Base-by-base conservation (phyloP, 2,329 filamentous ascomycete species). In the Neodidymelliopsis sp. region DNA sequence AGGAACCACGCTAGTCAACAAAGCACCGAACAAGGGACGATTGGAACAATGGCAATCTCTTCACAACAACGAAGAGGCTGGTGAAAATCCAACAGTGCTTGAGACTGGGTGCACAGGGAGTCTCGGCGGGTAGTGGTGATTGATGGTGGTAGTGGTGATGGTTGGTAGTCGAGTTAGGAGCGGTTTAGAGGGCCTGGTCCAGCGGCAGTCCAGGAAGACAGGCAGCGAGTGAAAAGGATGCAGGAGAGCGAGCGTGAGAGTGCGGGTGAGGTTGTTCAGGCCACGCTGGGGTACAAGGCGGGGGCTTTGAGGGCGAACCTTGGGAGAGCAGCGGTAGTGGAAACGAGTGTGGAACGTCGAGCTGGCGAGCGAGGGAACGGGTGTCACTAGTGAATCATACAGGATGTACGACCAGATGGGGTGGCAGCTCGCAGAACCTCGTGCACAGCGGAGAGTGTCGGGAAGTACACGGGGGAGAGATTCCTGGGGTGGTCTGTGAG, bases 271-370 rank as follows among this genome's bases (percentile, higher is more conserved):
- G 30, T 44, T 49, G 48, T 34, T 54, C 38, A 60, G 35, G 36
- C 40, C 35, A 45, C 30, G 47, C 40, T 45, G 58, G 46, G 56
- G 50, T 55, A 45, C 48, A 53, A 45, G 20, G 57, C 53, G 35
- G 52, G 46, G 57, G 56, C 54, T 61, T 56, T 58, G 50, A 49
- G 45, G 53, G 49, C 44, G 47, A 56, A 42, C 19, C 44, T 46
- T 54, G 47, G 54, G 38, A 50, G 42, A 58, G 47, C 49, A 55
- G 58, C 48, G 47, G 57, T 54, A 52, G 58, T 60, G 60, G 62
- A 65, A 70, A 62, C 67, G 66, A 69, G 60, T 59, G 67, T 69
- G 60, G 49, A 63, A 63, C 57, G 57, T 49, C 45, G 56, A 55
- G 49, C 55, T 53, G 51, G 58, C 55, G 49, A 54, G 53, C 52